These are phyloP conservation scores for Acacia pycnantha DNA, from an alignment of 331 rosid genomes.

Conservation along the genomic window DNA sequence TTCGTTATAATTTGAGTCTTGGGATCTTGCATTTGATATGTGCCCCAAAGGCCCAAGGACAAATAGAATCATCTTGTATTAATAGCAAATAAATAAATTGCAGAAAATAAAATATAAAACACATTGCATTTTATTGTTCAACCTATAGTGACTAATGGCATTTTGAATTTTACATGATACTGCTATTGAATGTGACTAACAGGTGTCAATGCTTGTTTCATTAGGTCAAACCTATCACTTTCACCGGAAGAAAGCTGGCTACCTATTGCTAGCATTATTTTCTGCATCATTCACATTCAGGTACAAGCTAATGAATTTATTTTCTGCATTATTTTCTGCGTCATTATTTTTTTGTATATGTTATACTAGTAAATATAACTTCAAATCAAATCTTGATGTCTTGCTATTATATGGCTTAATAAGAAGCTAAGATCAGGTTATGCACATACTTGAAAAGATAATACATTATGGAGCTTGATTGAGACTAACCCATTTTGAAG, in stretches of 20 bases:
- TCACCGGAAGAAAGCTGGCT: conserved; percentile 96
- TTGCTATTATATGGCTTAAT: neutral
- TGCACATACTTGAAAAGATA: neutral
- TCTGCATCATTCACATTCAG: conserved; percentile 89
- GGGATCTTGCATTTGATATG: neutral
- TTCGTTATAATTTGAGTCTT: neutral
- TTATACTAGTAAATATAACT: neutral
- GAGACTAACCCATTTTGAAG: neutral
- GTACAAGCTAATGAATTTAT: conserved; percentile 32
- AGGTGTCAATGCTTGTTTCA: conserved; percentile 19
- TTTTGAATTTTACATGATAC: neutral
- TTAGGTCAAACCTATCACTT: conserved; percentile 74
- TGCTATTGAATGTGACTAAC: neutral
- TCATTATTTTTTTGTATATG: conserved; percentile 39
- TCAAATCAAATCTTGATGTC: conserved; percentile 2
- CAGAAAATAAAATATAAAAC: neutral
- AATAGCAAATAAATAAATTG: neutral
- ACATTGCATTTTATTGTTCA: neutral
- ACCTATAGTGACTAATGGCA: neutral
- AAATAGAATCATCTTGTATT: neutral
- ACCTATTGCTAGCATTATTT: conserved; percentile 83
- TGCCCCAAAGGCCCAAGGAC: neutral
- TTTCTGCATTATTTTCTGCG: conserved; percentile 69
- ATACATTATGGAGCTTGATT: neutral
- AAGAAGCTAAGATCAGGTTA: neutral